Evolutionary conservation across 192 early-diverging fungal genomes (phyloP), one percentile per base, ranked within the genome.

Genomic region (Coemansia sp.): DNA sequence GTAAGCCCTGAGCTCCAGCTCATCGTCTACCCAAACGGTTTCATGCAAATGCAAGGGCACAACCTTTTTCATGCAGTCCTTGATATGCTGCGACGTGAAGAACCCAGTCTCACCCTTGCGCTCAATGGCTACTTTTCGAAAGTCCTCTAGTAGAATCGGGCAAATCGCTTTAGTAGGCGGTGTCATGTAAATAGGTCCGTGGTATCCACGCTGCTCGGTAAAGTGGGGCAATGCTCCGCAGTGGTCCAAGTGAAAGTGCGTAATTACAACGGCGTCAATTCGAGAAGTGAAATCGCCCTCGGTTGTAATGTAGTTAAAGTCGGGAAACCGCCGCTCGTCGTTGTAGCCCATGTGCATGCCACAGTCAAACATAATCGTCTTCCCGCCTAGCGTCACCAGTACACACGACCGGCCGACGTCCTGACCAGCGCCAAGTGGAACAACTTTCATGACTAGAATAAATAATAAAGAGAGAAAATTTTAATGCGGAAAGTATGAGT

Each of bases 201-300:
- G 88, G 78, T 96, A 99, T 2, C 95, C 96, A 79, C 90, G 90
- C 79, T 93, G 91, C 81, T 99, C 96, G 12, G 95, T 98, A 71
- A 99, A 97, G 75, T 93, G 93, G 0, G 97, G 95, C 15, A 99
- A 79, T 2, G 96, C 95, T 7, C 97, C 97, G 76, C 97, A 98
- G 83, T 99, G 97, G 87, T 99, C 97, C 57, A 99, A 87, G 71
- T 99, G 97, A 72, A 99, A 99, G 75, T 99, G 97, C 40, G 91
- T 92, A 27, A 99, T 95, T 64, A 99, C 93, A 18, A 99, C 89
- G 67, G 90, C 91, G 86, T 99, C 97, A 47, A 99, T 80, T 57
- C 90, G 86, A 22, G 87, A 87, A 40, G 91, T 95, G 72, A 91
- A 96, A 67, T 93, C 85, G 53, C 89, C 91, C 38, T 90, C 83